These are phyloP conservation scores for Xenosphaeropsis pyriputrescens DNA, from an alignment of 2,329 filamentous ascomycete genomes.

Conservation along the genomic window DNA sequence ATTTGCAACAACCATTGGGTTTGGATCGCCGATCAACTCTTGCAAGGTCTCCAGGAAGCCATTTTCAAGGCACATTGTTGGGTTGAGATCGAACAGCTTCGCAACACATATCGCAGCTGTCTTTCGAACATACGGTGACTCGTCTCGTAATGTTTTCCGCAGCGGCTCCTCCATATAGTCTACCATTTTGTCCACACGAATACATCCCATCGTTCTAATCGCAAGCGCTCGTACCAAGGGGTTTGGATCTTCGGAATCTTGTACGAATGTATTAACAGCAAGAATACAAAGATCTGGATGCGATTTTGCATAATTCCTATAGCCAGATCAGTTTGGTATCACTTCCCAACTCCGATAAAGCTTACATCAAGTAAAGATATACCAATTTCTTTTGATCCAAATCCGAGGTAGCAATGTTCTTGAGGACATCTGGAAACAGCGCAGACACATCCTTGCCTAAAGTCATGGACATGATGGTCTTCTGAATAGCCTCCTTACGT, in stretches of 20 bases:
- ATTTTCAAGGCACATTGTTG: constrained; percentile 85
- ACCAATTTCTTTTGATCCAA: constrained; percentile 99
- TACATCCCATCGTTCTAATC: constrained; percentile 97
- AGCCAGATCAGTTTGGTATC: neutral
- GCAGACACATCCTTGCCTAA: constrained; percentile 96
- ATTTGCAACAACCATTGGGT: constrained; percentile 98
- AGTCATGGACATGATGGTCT: constrained; percentile 99
- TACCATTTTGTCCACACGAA: constrained; percentile 97
- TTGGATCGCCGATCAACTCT: constrained; percentile 92
- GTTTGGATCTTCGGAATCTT: constrained; percentile 97
- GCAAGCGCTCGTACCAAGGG: constrained; percentile 88
- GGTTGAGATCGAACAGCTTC: constrained; percentile 93
- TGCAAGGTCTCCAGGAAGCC: constrained; percentile 89
- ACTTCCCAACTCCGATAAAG: neutral
- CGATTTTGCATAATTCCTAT: constrained; percentile 98
- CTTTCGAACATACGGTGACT: constrained; percentile 96
- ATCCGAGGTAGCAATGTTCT: constrained; percentile 93
- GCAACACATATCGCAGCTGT: constrained; percentile 96
- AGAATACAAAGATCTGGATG: constrained; percentile 97
- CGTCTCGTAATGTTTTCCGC: constrained; percentile 88
- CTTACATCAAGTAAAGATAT: constrained; percentile 91
- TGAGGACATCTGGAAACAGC: constrained; percentile 91
- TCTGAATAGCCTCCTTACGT: constrained; percentile 97
- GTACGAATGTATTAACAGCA: constrained; percentile 96
- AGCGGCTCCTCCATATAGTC: constrained; percentile 99